Percentiles rank a stretch among this genome's conserved stretches.
Conservation (phyloP, 129 eudicot genomes). For the Solidago caesia region DNA sequence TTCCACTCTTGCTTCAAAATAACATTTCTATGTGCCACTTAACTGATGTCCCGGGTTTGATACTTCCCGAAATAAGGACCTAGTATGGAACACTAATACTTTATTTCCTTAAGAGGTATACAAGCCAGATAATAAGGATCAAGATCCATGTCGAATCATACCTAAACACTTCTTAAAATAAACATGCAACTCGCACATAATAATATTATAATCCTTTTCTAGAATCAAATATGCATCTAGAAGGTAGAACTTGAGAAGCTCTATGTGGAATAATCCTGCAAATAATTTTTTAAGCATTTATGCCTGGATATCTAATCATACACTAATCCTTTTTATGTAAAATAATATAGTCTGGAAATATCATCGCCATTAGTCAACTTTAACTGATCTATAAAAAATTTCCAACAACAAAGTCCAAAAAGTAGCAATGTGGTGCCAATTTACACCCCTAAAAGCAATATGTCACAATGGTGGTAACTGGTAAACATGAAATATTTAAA, state of each 20-base stretch:
- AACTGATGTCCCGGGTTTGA: neutral
- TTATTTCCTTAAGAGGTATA: conserved; percentile 9
- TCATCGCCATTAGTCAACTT: neutral
- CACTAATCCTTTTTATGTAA: neutral
- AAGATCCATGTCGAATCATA: neutral
- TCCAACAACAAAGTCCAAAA: neutral
- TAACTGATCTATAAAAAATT: neutral
- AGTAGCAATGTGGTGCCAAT: too few species aligned
- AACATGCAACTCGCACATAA: neutral
- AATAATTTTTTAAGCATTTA: conserved; percentile 21
- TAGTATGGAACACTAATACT: neutral
- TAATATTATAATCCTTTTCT: neutral
- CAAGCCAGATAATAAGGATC: neutral
- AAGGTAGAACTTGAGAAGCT: conserved; percentile 12
- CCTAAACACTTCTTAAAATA: conserved; percentile 7
- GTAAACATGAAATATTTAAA: too few species aligned
- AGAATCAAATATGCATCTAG: conserved; percentile 19
- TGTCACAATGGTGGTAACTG: too few species aligned
- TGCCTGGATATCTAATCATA: neutral
- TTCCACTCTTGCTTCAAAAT: neutral
- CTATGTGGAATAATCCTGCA: neutral
- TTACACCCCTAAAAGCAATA: too few species aligned
- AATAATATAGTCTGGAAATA: conserved; percentile 2
- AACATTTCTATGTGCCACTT: neutral
- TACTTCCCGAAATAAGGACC: neutral